Evolutionary conservation across 2,329 filamentous ascomycete species (phyloP).

Genomic region (Thermothelomyces thermophilus): DNA sequence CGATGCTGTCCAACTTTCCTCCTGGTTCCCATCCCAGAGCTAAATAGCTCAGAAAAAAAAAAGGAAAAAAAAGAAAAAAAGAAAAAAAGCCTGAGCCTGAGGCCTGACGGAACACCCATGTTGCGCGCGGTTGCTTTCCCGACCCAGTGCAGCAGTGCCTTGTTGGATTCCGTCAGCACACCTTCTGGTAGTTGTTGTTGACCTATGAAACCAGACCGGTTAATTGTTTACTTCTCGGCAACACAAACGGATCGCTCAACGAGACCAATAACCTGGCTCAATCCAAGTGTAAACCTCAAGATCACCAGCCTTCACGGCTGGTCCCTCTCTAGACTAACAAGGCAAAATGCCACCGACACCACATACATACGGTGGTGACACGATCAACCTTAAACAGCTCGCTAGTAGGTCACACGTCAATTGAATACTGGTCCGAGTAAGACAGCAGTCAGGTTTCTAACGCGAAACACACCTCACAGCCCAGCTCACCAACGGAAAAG

Average conservation of each 20-base stretch:
- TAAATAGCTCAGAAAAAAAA: no score
- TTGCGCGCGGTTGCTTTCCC: constrained; percentile 1
- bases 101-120: not conserved
- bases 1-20: no score
- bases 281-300: not conserved
- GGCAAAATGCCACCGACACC: constrained; percentile 17
- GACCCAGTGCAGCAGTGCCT: not conserved
- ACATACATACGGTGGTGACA: constrained; percentile 13
- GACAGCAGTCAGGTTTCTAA: constrained; percentile 1
- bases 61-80: no score
- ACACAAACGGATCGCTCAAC: no score
- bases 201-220: no score
- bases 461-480: constrained; percentile 10
- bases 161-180: no score
- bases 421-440: not conserved
- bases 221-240: no score
- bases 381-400: constrained; percentile 22
- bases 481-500: constrained; percentile 12
- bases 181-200: no score
- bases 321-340: not conserved
- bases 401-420: constrained; percentile 16
- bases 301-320: not conserved
- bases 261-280: not conserved
- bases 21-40: no score
- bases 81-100: no score